Base-by-base conservation (phyloP, 2,329 filamentous ascomycete genomes). In the Cladosporium oxysporum region DNA sequence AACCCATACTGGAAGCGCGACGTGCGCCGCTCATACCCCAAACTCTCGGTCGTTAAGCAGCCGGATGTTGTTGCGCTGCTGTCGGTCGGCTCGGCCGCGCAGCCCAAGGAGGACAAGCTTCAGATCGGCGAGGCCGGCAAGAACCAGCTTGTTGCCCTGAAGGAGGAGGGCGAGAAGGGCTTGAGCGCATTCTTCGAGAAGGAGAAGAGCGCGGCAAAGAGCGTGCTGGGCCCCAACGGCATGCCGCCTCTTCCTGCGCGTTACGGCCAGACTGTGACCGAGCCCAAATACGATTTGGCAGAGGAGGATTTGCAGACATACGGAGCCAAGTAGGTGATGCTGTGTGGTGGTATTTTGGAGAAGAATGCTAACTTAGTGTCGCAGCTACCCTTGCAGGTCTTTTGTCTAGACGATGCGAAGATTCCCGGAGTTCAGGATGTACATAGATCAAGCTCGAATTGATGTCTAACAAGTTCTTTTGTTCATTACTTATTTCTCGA, bases 1-100 rank as follows among this genome's bases (percentile, higher is more conserved):
- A 96, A 96, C 82, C 88, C 92, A 44, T 96, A 97, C 83, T 99
- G 93, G 92, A 96, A 96, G 85, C 93, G 95, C 75, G 95, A 99
- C 76, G 79, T 83, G 68, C 91, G 95, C 73, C 87, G 95, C 74
- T 85, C 85, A 74, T 98, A 98, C 82, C 91, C 95, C 35, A 86
- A 85, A 72, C 84, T 91, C 65, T 94, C 90, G 75, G 88, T 91
- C 55, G 86, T 99, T 68, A 89, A 83, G 67, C 95, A 98, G 83
- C 87, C 87, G 57, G 91, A 98, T 79, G 89, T 92, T 61, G 95
- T 95, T 28, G 90, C 90, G 50, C 86, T 99, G 73, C 84, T 99
- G 76, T 89, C 85, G 31, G 88, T 98, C 53, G 95, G 95, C 71
- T 97, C 90, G 80, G 90, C 90, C 65, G 90, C 87, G 12, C 83